These are phyloP conservation scores for Suillus plorans DNA, from an alignment of 768 basidiomycete species.

Conservation along the genomic window DNA sequence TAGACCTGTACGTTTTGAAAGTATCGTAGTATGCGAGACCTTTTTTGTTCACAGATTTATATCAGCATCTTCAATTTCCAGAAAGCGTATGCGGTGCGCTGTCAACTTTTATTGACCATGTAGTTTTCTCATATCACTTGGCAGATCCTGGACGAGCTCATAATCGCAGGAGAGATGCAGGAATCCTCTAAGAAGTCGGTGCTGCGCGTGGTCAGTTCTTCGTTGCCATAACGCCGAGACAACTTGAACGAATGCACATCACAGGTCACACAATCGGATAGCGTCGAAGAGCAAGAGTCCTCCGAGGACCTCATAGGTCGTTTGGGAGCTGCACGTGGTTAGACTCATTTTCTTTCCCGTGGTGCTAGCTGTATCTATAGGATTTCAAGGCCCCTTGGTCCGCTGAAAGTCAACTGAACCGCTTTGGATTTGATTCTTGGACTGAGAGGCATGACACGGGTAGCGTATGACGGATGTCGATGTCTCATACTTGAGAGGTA, in stretches of 20 bases:
- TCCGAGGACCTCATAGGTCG: conserved; percentile 79
- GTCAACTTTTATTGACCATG: neutral
- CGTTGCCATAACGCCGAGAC: neutral
- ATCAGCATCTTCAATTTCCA: conserved; percentile 95
- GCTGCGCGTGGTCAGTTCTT: conserved; percentile 50
- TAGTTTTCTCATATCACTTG: conserved; percentile 12
- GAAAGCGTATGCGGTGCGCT: conserved; percentile 81
- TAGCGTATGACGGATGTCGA: neutral
- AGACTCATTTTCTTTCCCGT: conserved; percentile 30
- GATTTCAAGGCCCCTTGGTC: conserved; percentile 27
- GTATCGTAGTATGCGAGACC: neutral
- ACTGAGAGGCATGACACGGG: neutral
- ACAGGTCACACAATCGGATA: conserved; percentile 84
- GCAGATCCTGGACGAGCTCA: conserved; percentile 87
- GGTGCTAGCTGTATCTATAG: conserved; percentile 12
- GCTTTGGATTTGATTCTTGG: neutral
- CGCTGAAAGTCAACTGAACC: conserved; percentile 18
- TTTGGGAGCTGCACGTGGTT: conserved; percentile 66
- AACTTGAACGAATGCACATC: neutral
- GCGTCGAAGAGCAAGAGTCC: conserved; percentile 82
- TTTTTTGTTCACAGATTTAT: neutral
- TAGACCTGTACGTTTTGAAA: conserved; percentile 72
- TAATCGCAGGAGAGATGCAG: conserved; percentile 92
- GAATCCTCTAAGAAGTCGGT: conserved; percentile 83
- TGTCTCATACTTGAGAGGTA: neutral